Base-by-base conservation (phyloP, 1,284 basidiomycete genomes). In the Melanopsichium pennsylvanicum region DNA sequence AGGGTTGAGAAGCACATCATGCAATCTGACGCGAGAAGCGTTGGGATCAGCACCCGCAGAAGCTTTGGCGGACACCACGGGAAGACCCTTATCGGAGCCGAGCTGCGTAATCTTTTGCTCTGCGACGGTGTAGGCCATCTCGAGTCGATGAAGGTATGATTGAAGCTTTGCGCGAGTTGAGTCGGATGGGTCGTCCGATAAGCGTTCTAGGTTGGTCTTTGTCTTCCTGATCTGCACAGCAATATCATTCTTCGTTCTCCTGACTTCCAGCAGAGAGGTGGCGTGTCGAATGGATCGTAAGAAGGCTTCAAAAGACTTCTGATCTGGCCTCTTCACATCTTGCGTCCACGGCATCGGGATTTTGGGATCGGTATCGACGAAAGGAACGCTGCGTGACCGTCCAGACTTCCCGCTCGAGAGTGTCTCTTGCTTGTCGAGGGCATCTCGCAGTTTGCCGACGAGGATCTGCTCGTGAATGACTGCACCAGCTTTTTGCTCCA, bases 401-500 rank as follows among this genome's bases (percentile, higher is more conserved):
- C 36, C 16, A 4, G 44, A 10, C 19, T 64, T 57, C 22, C 36
- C 18, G 25, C 16, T 22, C 0, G 52, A 46, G 55, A 18, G 74
- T 67, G 22, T 73, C 75, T 46, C 72, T 32, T 75, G 69, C 47
- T 68, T 70, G 46, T 84, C 72, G 72, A 85, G 78, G 5, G 84
- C 85, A 13, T 83, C 82, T 7, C 85, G 82, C 33, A 86, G 83
- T 63, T 84, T 82, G 68, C 82, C 80, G 46, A 86, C 84, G 75
- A 85, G 84, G 44, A 84, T 82, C 89, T 93, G 92, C 82, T 94
- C 91, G 64, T 90, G 90, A 59, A 94, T 92, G 32, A 88, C 91
- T 61, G 88, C 91, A 21, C 90, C 90, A 36, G 92, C 91, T 82
- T 91, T 86, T 83, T 93, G 89, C 80, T 97, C 93, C 47, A 97